Percentiles rank a stretch among this genome's conserved stretches.
phyloP scores from a whole-genome alignment of 345 rosid species.

The Heritiera fomes region DNA sequence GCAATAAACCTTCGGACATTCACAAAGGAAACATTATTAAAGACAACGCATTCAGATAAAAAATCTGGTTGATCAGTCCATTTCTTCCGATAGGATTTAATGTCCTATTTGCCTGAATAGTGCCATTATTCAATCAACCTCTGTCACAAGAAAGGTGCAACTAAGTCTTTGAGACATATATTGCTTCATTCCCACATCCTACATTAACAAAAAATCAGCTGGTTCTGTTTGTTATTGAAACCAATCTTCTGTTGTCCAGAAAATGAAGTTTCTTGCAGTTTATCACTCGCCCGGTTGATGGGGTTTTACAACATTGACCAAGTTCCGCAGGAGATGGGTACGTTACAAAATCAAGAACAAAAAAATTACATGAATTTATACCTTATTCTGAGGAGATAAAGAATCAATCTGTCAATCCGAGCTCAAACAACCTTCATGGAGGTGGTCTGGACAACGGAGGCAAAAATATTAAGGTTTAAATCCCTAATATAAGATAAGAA shows the following conservation, averaged over 20 bases:
- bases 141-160: background rate
- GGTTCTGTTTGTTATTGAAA: background rate
- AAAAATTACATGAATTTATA: background rate
- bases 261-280: constrained; percentile 1
- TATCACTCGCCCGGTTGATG: background rate
- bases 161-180: background rate
- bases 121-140: background rate
- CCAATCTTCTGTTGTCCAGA: background rate
- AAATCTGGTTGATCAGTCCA: background rate
- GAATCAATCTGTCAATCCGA: constrained; percentile 24
- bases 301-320: constrained; percentile 4
- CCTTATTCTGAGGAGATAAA: background rate
- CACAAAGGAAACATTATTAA: background rate
- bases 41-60: background rate
- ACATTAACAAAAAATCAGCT: background rate
- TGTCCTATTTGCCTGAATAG: background rate
- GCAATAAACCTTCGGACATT: background rate
- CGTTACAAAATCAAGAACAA: background rate
- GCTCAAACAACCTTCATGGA: constrained; percentile 16
- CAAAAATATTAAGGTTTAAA: constrained; percentile 25
- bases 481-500: background rate
- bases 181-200: background rate
- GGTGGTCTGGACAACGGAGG: constrained; percentile 21
- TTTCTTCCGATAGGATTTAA: background rate
- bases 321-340: background rate